Evolutionary conservation across 176 grass and related monocot genomes (phyloP).

Genomic region (Rhynchospora pubera): DNA sequence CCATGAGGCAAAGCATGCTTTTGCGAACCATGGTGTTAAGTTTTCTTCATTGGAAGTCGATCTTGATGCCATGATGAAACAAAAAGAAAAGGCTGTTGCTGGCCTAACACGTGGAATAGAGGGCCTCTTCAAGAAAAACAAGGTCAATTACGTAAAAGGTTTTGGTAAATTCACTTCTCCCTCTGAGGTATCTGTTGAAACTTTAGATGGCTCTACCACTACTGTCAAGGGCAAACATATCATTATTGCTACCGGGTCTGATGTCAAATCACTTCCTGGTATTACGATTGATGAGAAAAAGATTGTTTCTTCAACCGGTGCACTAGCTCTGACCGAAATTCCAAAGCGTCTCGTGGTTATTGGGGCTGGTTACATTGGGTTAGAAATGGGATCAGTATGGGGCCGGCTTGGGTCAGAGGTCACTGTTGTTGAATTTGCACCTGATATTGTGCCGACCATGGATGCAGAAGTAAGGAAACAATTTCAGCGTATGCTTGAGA

Average conservation of each 20-base stretch:
- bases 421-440: slow-evolving; percentile 91
- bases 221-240: slow-evolving; percentile 85
- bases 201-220: slow-evolving; percentile 61
- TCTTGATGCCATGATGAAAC: slow-evolving; percentile 86
- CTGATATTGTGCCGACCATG: slow-evolving; percentile 93
- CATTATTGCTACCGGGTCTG: slow-evolving; percentile 94
- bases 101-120: slow-evolving; percentile 91
- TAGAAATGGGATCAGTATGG: slow-evolving; percentile 99
- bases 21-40: slow-evolving; percentile 74
- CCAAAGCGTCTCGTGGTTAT: slow-evolving; percentile 96
- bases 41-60: slow-evolving; percentile 76
- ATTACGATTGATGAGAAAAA: slow-evolving; percentile 94
- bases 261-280: slow-evolving; percentile 90
- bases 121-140: slow-evolving; percentile 98
- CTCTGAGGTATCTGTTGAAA: slow-evolving; percentile 90
- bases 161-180: slow-evolving; percentile 68
- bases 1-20: slow-evolving; percentile 82
- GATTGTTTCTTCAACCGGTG: slow-evolving; percentile 96
- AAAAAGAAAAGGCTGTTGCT: slow-evolving; percentile 91
- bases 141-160: slow-evolving; percentile 94
- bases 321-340: slow-evolving; percentile 59
- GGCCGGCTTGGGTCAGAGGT: slow-evolving; percentile 86
- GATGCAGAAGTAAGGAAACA: slow-evolving; percentile 91
- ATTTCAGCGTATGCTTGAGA: slow-evolving; percentile 97
- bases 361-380: slow-evolving; percentile 95